Base-by-base conservation (phyloP, 352 stramenopile species). In the Globisporangium apiculatum region DNA sequence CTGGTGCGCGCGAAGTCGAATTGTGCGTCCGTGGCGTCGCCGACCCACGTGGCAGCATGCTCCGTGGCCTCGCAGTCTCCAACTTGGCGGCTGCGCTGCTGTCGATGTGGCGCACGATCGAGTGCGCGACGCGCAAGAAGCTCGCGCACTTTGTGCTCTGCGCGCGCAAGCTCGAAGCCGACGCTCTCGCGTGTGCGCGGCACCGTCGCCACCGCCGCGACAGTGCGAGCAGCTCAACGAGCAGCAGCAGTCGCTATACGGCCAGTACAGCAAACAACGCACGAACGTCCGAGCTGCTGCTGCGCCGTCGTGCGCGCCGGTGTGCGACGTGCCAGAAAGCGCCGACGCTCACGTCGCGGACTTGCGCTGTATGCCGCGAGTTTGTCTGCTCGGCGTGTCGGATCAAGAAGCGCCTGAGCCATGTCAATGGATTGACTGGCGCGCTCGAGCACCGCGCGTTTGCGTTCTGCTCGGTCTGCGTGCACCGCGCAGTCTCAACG, bases 91-190 rank as follows among this genome's bases (percentile, higher is more conserved):
- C 65, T 11, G 57, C 58, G n/a, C 68, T 76, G n/a, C 61, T 65
- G 5, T 73, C 67, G 0, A 61, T 67, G 38, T 66, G 53, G 17
- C 53, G 65, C 31, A 64, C 60, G 14, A 60, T 64, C 1, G 57
- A 73, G 12, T 79, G 67, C 55, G 67, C 59, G 5, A 65, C 64
- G 40, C 57, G 58, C 17, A 79, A 76, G 65, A 79, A 79, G n/a
- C 52, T 76, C 18, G 54, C 58, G 46, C 75, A 65, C 65, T 18
- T 69, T 8, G 51, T 64, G 41, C 40, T 53, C 8, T 42, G 50
- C 36, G 58, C 61, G 14, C 55, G 38, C 15, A 31, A 31, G 24
- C 24, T 31, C 24, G 2, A 31, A 31, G 24, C 24, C 40, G 7
- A 43, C 11, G 40, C 40, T 8, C 40, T 43, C 40, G 40, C 40